A percentile compares a stretch with the other conserved stretches of the same genome.
Conservation (phyloP, 1,284 basidiomycete species). For the Ceratobasidium sp. region DNA sequence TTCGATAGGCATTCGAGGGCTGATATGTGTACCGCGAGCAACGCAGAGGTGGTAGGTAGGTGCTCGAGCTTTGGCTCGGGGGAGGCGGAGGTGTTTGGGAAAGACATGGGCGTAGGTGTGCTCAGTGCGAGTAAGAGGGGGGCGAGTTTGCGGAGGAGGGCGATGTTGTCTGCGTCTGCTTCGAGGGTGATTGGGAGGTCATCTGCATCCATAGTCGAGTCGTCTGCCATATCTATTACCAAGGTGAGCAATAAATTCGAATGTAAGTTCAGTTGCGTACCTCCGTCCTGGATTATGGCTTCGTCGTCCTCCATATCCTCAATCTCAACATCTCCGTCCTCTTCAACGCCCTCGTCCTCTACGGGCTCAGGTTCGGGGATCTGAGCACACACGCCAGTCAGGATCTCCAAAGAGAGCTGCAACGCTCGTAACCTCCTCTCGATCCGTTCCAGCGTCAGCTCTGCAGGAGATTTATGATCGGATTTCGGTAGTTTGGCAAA, state of each 20-base stretch:
- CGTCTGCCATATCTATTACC: constrained; percentile 48
- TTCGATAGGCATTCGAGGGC: constrained; percentile 93
- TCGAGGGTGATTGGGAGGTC: constrained; percentile 47
- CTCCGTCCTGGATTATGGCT: constrained; percentile 23
- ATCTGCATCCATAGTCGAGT: constrained; percentile 49
- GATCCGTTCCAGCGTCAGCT: constrained; percentile 73
- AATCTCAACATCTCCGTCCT: constrained; percentile 51
- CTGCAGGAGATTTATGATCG: constrained; percentile 73
- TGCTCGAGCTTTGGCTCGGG: constrained; percentile 68
- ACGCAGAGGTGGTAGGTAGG: constrained; percentile 82
- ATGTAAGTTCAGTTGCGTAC: background rate
- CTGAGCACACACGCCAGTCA: constrained; percentile 87
- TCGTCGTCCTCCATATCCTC: constrained; percentile 39
- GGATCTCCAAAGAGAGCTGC: constrained; percentile 80
- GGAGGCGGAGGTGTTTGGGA: constrained; percentile 60
- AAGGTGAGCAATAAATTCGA: too few species aligned
- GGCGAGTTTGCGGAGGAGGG: constrained; percentile 56
- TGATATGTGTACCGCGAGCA: constrained; percentile 80
- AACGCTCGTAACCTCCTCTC: constrained; percentile 77
- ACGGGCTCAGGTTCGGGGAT: constrained; percentile 71
- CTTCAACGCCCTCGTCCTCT: constrained; percentile 51
- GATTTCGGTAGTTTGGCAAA: constrained; percentile 58
- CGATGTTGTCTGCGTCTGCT: constrained; percentile 40
- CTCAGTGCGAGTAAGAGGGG: constrained; percentile 41
- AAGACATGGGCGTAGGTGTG: constrained; percentile 30